Percentiles rank a stretch among this genome's conserved stretches.
Conservation (phyloP, 2,329 filamentous ascomycete species). For the Domatiomyces catenatus region DNA sequence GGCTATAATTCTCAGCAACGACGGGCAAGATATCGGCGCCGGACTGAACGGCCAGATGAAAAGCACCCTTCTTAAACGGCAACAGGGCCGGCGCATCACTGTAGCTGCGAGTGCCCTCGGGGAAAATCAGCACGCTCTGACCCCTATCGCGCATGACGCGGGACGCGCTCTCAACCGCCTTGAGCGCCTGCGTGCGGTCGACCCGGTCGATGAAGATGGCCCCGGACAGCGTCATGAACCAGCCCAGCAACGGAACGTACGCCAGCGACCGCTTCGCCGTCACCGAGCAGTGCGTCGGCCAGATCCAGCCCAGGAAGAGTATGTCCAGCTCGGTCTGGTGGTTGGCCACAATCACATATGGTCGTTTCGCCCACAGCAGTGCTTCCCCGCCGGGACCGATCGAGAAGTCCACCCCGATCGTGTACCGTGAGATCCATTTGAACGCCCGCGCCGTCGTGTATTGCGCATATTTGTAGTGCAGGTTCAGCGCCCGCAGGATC, state of each 20-base stretch:
- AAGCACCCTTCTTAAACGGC: conserved; percentile 98
- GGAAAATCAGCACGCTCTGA: conserved; percentile 44
- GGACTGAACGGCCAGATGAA: conserved; percentile 87
- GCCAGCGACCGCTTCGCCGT: conserved; percentile 80
- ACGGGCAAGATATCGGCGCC: conserved; percentile 85
- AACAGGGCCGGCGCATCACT: conserved; percentile 63
- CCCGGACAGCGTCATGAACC: conserved; percentile 81
- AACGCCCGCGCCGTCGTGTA: conserved; percentile 71
- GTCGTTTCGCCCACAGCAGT: conserved; percentile 50
- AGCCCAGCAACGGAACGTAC: conserved; percentile 69
- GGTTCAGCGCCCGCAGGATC: conserved; percentile 51
- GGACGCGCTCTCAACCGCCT: conserved; percentile 72
- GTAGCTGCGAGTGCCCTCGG: conserved; percentile 85
- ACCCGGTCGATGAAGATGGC: conserved; percentile 90
- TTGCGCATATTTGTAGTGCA: conserved; percentile 59
- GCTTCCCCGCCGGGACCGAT: conserved; percentile 48
- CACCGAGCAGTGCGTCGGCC: conserved; percentile 81
- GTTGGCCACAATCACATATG: conserved; percentile 83
- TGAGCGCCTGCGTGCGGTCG: conserved; percentile 65
- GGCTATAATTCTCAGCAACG: conserved; percentile 64
- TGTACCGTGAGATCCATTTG: conserved; percentile 58
- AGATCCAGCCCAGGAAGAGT: conserved; percentile 73
- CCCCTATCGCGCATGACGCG: conserved; percentile 56
- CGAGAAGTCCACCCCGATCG: conserved; percentile 64
- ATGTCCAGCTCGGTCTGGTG: conserved; percentile 96